Conservation (phyloP, 2,329 filamentous ascomycete species). For the Ilyonectria destructans region DNA sequence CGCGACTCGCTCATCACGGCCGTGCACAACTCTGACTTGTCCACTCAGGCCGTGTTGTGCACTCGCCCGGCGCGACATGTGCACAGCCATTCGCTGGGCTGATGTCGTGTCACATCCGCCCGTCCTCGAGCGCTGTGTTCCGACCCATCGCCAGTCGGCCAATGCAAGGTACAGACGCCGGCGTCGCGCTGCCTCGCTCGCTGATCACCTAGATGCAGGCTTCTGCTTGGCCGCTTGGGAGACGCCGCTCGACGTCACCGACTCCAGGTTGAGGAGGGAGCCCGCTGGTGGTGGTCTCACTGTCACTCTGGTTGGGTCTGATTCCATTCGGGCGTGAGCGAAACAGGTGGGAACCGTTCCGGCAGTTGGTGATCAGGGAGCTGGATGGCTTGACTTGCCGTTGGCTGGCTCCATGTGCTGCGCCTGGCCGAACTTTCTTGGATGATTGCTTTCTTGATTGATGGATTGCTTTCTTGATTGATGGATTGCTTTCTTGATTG, state of each 20-base stretch:
- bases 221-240: conserved; percentile 37
- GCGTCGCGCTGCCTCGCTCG: conserved; percentile 42
- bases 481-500: conserved; percentile 14
- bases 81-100: conserved; percentile 52
- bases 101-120: conserved; percentile 50
- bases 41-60: conserved; percentile 48
- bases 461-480: no score
- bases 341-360: conserved; percentile 27
- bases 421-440: conserved; percentile 21
- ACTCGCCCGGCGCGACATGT: conserved; percentile 46
- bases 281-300: conserved; percentile 36
- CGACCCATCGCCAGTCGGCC: conserved; percentile 42
- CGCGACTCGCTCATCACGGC: conserved; percentile 40
- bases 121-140: conserved; percentile 37
- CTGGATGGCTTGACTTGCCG: conserved; percentile 12
- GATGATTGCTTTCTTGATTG: conserved; percentile 13
- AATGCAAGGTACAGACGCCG: conserved; percentile 50
- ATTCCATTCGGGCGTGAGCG: conserved; percentile 6
- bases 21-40: conserved; percentile 47
- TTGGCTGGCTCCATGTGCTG: conserved; percentile 16
- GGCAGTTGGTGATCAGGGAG: conserved; percentile 26
- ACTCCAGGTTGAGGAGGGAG: conserved; percentile 41
- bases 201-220: conserved; percentile 42
- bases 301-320: conserved; percentile 40
- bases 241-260: conserved; percentile 45